Conservation (phyloP, 108 stramenopile genomes). For the Skeletonema menzelii region DNA sequence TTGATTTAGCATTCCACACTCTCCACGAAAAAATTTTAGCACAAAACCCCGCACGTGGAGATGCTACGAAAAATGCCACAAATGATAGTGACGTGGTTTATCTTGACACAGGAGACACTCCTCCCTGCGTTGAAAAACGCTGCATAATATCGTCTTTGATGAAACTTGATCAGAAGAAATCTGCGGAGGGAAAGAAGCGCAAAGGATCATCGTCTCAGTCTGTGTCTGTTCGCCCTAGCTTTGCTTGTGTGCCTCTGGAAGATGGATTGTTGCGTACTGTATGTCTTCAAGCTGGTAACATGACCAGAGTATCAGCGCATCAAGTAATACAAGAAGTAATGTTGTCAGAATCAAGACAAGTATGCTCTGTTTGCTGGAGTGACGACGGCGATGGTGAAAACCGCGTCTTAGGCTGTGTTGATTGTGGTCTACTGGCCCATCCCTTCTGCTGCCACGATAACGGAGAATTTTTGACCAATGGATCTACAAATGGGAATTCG, state of each 20-base stretch:
- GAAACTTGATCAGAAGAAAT: conserved; percentile 35
- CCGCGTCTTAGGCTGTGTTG: conserved; percentile 43
- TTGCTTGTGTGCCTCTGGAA: conserved; percentile 55
- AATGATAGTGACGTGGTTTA: conserved; percentile 26
- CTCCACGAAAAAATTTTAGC: neutral
- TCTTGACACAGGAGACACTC: conserved; percentile 14
- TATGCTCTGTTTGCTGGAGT: conserved; percentile 71
- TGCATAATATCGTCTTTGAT: conserved; percentile 33
- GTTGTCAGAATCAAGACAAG: conserved; percentile 1
- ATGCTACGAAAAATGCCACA: neutral
- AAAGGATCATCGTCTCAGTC: neutral
- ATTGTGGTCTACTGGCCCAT: conserved; percentile 62
- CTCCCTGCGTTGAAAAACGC: conserved; percentile 11
- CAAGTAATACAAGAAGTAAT: conserved; percentile 24
- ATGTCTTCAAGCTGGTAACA: conserved; percentile 60
- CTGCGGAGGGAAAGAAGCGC: conserved; percentile 8
- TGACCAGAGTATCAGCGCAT: conserved; percentile 34
- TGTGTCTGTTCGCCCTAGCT: conserved; percentile 24
- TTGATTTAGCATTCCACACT: conserved; percentile 30
- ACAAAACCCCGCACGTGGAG: neutral
- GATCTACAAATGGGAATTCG: neutral
- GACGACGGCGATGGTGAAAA: conserved; percentile 32
- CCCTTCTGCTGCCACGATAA: conserved; percentile 50
- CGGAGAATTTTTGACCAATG: conserved; percentile 23
- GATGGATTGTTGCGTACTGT: conserved; percentile 53